Percentiles rank a stretch among this genome's conserved stretches.
phyloP scores from a whole-genome alignment of 148 eudicot genomes.

The Amaranthus hypochondriacus region DNA sequence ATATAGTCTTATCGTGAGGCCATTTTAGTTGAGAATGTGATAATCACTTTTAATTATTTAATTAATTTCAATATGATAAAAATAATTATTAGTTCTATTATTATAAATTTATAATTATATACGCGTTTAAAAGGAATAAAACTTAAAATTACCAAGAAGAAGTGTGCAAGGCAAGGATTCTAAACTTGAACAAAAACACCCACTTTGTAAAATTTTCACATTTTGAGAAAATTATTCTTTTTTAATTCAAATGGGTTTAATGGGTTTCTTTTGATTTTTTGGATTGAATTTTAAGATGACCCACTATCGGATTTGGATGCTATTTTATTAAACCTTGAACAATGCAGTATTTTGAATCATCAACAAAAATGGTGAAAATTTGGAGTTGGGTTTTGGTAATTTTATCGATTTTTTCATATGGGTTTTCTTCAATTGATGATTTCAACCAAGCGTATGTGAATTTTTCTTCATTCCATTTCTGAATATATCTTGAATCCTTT shows the following conservation, averaged over 20 bases:
- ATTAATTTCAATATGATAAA: no score
- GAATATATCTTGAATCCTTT: not conserved
- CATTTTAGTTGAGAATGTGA: no score
- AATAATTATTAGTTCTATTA: no score
- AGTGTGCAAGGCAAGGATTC: constrained; percentile 22
- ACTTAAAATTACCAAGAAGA: not conserved
- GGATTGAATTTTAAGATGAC: not conserved
- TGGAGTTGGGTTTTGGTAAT: constrained; percentile 35
- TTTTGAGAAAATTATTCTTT: constrained; percentile 1
- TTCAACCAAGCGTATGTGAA: constrained; percentile 63
- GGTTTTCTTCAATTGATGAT: constrained; percentile 49
- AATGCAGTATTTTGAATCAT: not conserved
- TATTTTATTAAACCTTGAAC: not conserved
- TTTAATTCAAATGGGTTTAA: constrained; percentile 6
- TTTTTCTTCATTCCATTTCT: not conserved
- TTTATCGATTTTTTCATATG: constrained; percentile 30
- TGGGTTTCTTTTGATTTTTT: not conserved
- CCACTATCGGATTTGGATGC: constrained; percentile 17
- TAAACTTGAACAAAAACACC: constrained; percentile 10
- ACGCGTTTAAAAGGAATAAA: not conserved
- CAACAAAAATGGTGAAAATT: constrained; percentile 36
- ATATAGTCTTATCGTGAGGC: no score
- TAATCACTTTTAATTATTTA: no score
- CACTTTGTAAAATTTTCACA: not conserved
- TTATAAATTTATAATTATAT: no score